Evolutionary conservation across 1,139 yeast species (phyloP), one percentile per base, ranked within the genome.

Genomic region (Yamadazyma blattariae): DNA sequence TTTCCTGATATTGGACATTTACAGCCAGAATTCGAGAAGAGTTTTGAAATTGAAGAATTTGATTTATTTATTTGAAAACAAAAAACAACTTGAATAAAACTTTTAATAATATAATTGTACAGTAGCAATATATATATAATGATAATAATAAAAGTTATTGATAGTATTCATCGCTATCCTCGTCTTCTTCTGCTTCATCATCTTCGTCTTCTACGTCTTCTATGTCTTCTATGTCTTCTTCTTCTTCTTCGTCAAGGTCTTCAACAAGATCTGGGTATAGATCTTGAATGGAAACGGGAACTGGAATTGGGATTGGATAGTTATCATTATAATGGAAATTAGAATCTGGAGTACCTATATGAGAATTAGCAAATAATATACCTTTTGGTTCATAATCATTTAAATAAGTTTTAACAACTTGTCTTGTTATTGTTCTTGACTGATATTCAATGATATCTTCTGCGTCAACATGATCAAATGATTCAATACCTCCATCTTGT

Each of bases 1-100:
- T 90, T 84, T 53, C 98, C 98, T 0, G 57, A 64, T 20, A 48
- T 82, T 16, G 74, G 70, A 4, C 60, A 58, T n/a, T 33, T 60
- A 14, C 42, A 42, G 6, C 3, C 13, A 10, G 46, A 39, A 25
- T 46, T 41, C 15, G 47, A 36, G 3, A 23, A 27, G 4, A 41
- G 39, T 20, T 61, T 57, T 44, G 44, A 43, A n/a, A 47, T 69
- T 22, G 67, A 61, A 31, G 75, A 67, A 45, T 51, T 69, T 37
- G 71, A 67, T 38, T 48, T 69, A 31, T 54, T 57, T 37, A 43
- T 65, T 35, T 64, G 45, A 42, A 17, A 14, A 32, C 9, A 5
- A 17, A 17, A 7, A 17, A 5, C 19, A 17, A 17, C 7, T 17
- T 17, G 19, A n/a, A n/a, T n/a, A n/a, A n/a, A n/a, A n/a, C n/a